Conservation (phyloP, 2,329 filamentous ascomycete genomes). For the Ophiostoma sp. region DNA sequence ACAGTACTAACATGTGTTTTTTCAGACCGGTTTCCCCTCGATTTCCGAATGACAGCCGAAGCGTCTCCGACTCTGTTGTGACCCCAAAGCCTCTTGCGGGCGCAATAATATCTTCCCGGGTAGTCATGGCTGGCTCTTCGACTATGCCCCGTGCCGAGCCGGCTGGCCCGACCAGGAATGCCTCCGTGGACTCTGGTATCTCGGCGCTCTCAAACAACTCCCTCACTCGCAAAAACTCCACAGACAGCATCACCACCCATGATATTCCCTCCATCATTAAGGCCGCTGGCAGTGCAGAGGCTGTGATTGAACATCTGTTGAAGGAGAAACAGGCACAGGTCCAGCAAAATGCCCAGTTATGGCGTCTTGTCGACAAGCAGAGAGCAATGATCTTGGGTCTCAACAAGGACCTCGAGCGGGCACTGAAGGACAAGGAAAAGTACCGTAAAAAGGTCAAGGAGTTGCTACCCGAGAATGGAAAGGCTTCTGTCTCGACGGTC, state of each 20-base stretch:
- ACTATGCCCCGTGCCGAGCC: slow-evolving; percentile 39
- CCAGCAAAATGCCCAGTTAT: slow-evolving; percentile 86
- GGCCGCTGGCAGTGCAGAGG: slow-evolving; percentile 82
- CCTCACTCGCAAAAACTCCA: slow-evolving; percentile 53
- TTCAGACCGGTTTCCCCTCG: slow-evolving; percentile 32
- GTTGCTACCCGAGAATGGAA: slow-evolving; percentile 39
- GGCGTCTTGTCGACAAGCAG: slow-evolving; percentile 95
- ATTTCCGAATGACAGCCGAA: slow-evolving; percentile 48
- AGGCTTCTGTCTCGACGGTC: slow-evolving; percentile 1
- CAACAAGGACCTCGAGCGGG: slow-evolving; percentile 88
- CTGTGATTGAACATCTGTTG: slow-evolving; percentile 78
- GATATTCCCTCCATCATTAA: slow-evolving; percentile 77
- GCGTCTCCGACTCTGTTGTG: slow-evolving; percentile 41
- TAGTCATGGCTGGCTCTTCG: slow-evolving; percentile 47
- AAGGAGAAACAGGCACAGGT: slow-evolving; percentile 87
- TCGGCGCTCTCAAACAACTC: slow-evolving; percentile 64
- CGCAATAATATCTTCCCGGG: slow-evolving; percentile 36
- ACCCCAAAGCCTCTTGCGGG: slow-evolving; percentile 42
- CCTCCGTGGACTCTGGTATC: slow-evolving; percentile 90
- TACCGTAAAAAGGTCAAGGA: slow-evolving; percentile 91
- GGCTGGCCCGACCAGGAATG: slow-evolving; percentile 58
- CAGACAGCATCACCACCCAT: slow-evolving; percentile 55
- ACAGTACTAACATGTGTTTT: slow-evolving; percentile 15
- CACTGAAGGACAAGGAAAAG: slow-evolving; percentile 88
- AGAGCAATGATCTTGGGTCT: slow-evolving; percentile 86